phyloP scores from a whole-genome alignment of 768 basidiomycete genomes.

The Collybia sordida region DNA sequence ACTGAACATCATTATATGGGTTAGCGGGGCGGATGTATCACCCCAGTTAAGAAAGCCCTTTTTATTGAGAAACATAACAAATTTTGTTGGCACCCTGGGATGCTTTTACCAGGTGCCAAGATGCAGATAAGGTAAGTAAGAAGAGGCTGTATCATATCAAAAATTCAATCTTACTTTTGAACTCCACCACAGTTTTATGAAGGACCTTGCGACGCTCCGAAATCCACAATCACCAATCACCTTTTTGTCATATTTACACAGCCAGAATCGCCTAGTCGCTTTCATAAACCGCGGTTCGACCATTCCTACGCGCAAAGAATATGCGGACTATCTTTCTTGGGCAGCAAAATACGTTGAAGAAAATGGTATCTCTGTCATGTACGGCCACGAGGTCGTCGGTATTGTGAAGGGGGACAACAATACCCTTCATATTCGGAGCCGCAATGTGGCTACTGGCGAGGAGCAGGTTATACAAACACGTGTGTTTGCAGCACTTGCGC shows the following conservation, averaged over 20 bases:
- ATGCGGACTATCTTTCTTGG: constrained; percentile 54
- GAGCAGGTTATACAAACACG: constrained; percentile 33
- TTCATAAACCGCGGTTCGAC: constrained; percentile 56
- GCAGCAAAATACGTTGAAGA: constrained; percentile 43
- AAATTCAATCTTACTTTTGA: background rate
- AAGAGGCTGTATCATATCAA: background rate
- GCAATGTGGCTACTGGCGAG: constrained; percentile 32
- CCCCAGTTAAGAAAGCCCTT: constrained; percentile 27
- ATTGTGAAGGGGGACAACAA: constrained; percentile 30
- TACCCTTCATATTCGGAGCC: constrained; percentile 38
- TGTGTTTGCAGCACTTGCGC: constrained; percentile 20
- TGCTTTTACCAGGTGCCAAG: constrained; percentile 48
- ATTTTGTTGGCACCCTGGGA: constrained; percentile 57
- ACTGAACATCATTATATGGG: too few species aligned
- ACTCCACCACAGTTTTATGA: constrained; percentile 37
- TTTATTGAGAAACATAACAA: constrained; percentile 49
- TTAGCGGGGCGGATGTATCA: constrained; percentile 12
- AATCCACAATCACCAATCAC: constrained; percentile 49
- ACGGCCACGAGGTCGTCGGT: constrained; percentile 45
- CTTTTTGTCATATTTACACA: constrained; percentile 54
- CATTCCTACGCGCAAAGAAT: constrained; percentile 52
- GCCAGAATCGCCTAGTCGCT: constrained; percentile 43
- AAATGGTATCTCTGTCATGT: constrained; percentile 41
- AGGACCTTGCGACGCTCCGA: constrained; percentile 54
- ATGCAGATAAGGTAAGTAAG: constrained; percentile 51